These are phyloP conservation scores for Neoarthrinium moseri DNA, from an alignment of 2,329 filamentous ascomycete genomes.

Conservation along the genomic window DNA sequence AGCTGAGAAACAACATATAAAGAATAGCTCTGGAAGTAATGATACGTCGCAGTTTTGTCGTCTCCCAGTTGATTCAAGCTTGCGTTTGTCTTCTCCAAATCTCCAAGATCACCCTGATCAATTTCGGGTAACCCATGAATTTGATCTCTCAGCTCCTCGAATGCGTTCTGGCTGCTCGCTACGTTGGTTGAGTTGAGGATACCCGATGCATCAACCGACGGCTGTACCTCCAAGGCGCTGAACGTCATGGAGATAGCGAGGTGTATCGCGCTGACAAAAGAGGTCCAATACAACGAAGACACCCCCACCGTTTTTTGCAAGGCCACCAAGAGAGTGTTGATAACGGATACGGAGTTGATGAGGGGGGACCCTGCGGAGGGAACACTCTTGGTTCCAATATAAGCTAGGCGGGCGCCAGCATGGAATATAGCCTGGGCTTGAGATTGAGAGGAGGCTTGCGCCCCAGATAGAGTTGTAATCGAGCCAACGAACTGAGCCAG, in stretches of 20 bases:
- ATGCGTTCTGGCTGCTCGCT: slow-evolving; percentile 16
- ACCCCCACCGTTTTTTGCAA: slow-evolving; percentile 21
- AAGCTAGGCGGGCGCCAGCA: slow-evolving; percentile 44
- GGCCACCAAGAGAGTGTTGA: slow-evolving; percentile 28
- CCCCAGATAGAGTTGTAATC: slow-evolving; percentile 21
- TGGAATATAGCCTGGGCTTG: slow-evolving; percentile 26
- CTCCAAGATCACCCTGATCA: slow-evolving; percentile 12
- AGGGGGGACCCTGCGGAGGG: slow-evolving; percentile 28
- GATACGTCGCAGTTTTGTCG: slow-evolving; percentile 5
- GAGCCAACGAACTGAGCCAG: slow-evolving; percentile 24
- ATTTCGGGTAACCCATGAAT: slow-evolving; percentile 9
- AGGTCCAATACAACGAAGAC: slow-evolving; percentile 20
- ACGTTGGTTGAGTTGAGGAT: too few species aligned
- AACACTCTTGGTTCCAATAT: slow-evolving; percentile 46
- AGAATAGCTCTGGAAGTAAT: slow-evolving; percentile 21
- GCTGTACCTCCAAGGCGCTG: background rate
- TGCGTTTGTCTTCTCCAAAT: slow-evolving; percentile 5
- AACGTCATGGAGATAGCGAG: slow-evolving; percentile 18
- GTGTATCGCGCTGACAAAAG: slow-evolving; percentile 27
- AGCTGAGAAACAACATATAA: slow-evolving; percentile 26
- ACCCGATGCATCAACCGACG: background rate
- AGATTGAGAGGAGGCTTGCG: slow-evolving; percentile 11
- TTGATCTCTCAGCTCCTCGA: background rate
- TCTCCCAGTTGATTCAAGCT: slow-evolving; percentile 11
- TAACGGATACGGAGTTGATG: slow-evolving; percentile 39